phyloP scores from a whole-genome alignment of 768 basidiomycete species.

The Stropharia rugosoannulata region DNA sequence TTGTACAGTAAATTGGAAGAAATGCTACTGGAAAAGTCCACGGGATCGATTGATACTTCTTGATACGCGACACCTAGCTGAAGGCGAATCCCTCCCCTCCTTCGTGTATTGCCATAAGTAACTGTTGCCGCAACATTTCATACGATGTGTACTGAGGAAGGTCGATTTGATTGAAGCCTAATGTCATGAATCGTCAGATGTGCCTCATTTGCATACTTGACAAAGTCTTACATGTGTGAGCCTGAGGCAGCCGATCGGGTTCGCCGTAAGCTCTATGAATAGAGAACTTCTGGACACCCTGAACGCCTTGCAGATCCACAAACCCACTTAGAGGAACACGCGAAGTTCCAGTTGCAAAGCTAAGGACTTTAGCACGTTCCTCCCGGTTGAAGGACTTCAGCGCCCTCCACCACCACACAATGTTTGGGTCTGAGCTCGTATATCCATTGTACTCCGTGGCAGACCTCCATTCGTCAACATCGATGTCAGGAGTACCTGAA shows the following conservation, averaged over 20 bases:
- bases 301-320: conserved; percentile 91
- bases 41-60: conserved; percentile 8
- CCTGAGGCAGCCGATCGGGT: conserved; percentile 81
- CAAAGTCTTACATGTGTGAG: conserved; percentile 75
- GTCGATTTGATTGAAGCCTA: conserved; percentile 94
- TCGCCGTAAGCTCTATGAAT: conserved; percentile 93
- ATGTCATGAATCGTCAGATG: conserved; percentile 10
- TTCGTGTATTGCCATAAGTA: conserved; percentile 92
- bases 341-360: conserved; percentile 93
- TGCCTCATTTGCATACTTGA: conserved; percentile 6
- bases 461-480: conserved; percentile 96
- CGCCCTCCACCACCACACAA: conserved; percentile 99
- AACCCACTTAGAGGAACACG: conserved; percentile 95
- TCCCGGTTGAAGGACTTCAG: conserved; percentile 97
- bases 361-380: conserved; percentile 93
- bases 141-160: conserved; percentile 94
- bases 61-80: conserved; percentile 27
- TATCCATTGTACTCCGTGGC: conserved; percentile 92
- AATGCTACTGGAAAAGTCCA: conserved; percentile 4
- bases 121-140: conserved; percentile 90
- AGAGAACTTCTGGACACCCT: conserved; percentile 93
- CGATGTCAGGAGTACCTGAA: conserved; percentile 97
- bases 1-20: conserved; percentile 15
- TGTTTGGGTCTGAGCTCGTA: conserved; percentile 87
- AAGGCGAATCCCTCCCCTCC: conserved; percentile 97